A percentile compares a stretch with the other conserved stretches of the same genome.
Evolutionary conservation across 139 green algal species (phyloP).

Genomic region (Picochlorum sp.): DNA sequence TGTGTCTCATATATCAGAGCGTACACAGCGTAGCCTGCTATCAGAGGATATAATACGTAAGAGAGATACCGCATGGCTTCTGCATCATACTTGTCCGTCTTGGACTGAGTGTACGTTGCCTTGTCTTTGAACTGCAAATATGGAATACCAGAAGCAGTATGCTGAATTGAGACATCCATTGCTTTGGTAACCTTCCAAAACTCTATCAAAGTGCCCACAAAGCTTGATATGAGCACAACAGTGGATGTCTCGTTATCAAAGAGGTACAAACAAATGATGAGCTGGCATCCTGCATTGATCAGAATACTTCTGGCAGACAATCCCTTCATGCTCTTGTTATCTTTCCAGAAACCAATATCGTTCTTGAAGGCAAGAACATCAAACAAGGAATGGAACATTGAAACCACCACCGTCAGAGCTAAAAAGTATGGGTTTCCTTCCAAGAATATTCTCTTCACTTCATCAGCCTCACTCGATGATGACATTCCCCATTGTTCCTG

Average conservation of each 20-base stretch:
- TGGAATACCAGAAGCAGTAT: constrained; percentile 25
- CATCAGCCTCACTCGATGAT: constrained; percentile 73
- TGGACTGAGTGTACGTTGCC: constrained; percentile 53
- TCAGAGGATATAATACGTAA: constrained; percentile 83
- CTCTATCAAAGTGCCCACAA: constrained; percentile 81
- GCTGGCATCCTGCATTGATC: constrained; percentile 82
- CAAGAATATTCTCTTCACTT: constrained; percentile 90
- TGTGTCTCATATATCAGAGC: constrained; percentile 78
- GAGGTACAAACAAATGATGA: constrained; percentile 95
- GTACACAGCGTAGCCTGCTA: constrained; percentile 85
- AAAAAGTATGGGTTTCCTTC: constrained; percentile 94
- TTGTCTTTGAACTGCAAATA: constrained; percentile 40
- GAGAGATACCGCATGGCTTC: constrained; percentile 74
- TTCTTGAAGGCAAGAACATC: constrained; percentile 97
- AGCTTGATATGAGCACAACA: constrained; percentile 71
- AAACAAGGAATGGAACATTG: constrained; percentile 87
- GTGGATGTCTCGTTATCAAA: constrained; percentile 92
- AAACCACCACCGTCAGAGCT: constrained; percentile 71
- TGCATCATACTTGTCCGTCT: constrained; percentile 61
- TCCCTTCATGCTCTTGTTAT: constrained; percentile 92
- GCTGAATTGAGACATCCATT: constrained; percentile 71
- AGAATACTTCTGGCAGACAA: constrained; percentile 74
- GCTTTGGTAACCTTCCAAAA: constrained; percentile 98
- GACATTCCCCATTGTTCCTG: constrained; percentile 59
- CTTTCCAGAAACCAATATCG: constrained; percentile 97